Evolutionary conservation across 179 eudicot genomes (phyloP).

Genomic region (Carnegiea gigantea): DNA sequence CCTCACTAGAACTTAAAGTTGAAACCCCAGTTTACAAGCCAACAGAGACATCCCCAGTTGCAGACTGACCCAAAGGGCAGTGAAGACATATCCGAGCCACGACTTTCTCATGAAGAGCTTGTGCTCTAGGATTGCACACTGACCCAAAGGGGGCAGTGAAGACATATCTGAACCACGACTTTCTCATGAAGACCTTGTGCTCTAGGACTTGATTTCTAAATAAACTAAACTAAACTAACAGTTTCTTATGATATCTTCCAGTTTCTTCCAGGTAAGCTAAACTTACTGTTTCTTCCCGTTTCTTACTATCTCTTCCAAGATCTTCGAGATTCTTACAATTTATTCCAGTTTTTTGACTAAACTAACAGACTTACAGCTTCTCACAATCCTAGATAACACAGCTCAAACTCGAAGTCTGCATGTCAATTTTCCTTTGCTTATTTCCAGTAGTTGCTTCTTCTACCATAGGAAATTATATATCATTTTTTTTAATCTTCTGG

Average conservation of each 20-base stretch:
- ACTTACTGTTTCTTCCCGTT: background rate
- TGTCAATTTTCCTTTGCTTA: background rate
- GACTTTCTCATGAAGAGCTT: background rate
- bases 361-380: background rate
- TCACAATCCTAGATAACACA: background rate
- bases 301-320: no score
- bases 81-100: background rate
- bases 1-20: background rate
- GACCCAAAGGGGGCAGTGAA: background rate
- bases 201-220: no score
- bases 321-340: background rate
- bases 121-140: background rate
- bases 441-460: background rate
- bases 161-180: background rate
- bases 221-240: no score
- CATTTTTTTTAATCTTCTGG: background rate
- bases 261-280: background rate
- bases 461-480: background rate
- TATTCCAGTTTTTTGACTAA: background rate
- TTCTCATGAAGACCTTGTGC: background rate
- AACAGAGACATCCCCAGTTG: background rate
- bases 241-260: background rate
- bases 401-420: background rate
- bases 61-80: background rate
- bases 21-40: background rate